Conservation (phyloP, 768 basidiomycete genomes). For the Boletus tylopilopsis region DNA sequence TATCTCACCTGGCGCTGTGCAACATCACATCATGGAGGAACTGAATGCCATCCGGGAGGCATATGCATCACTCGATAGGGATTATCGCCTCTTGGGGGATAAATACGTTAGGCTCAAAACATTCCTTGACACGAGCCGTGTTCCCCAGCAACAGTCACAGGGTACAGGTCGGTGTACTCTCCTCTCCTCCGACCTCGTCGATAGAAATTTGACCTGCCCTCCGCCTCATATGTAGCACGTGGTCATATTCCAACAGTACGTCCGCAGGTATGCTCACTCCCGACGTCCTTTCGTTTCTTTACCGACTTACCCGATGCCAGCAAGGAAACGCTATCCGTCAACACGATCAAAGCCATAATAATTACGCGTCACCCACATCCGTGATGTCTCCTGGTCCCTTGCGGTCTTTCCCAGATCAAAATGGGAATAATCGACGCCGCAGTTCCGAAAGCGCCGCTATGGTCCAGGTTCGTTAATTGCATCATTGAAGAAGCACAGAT, state of each 20-base stretch:
- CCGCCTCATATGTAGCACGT: neutral
- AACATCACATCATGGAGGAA: constrained; percentile 18
- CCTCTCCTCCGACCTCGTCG: neutral
- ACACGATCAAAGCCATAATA: constrained; percentile 5
- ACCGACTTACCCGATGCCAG: neutral
- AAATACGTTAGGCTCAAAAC: constrained; percentile 21
- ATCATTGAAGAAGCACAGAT: neutral
- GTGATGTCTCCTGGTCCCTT: neutral
- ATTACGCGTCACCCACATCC: constrained; percentile 6
- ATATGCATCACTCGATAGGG: constrained; percentile 19
- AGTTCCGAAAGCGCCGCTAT: constrained; percentile 13
- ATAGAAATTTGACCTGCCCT: neutral
- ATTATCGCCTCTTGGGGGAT: constrained; percentile 16
- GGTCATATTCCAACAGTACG: constrained; percentile 2
- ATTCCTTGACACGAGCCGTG: constrained; percentile 1
- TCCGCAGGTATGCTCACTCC: constrained; percentile 10
- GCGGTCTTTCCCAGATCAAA: constrained; percentile 6
- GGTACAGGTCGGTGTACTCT: constrained; percentile 2
- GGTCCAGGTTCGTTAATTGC: constrained; percentile 17
- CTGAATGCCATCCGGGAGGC: constrained; percentile 17
- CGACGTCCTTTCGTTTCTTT: neutral
- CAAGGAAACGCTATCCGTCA: neutral
- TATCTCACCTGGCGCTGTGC: constrained; percentile 9
- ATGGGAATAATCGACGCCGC: constrained; percentile 5
- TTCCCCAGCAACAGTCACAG: constrained; percentile 9